phyloP scores from a whole-genome alignment of 1,284 basidiomycete genomes.

The Sporisorium sorghi region DNA sequence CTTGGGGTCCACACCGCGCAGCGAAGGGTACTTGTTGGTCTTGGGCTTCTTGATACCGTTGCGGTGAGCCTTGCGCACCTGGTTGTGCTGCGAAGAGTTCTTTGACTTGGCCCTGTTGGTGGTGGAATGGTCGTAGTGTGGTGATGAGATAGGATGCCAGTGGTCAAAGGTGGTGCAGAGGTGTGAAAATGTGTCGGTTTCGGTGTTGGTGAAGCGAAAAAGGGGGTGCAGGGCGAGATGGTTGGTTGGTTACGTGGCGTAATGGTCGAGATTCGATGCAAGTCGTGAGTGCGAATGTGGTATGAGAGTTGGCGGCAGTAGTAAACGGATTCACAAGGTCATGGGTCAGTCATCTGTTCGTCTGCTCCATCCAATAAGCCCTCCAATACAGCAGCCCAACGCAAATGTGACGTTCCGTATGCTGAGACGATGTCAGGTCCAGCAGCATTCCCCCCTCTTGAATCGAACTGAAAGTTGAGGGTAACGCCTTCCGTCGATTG shows the following conservation, averaged over 20 bases:
- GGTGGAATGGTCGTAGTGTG: background rate
- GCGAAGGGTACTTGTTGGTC: conserved; percentile 81
- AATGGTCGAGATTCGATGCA: conserved; percentile 1
- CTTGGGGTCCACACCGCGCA: conserved; percentile 92
- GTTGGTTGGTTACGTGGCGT: background rate
- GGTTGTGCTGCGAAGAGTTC: conserved; percentile 68
- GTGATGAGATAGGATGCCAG: background rate
- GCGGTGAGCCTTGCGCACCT: conserved; percentile 88
- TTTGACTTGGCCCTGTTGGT: conserved; percentile 65
- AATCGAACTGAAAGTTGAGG: no score
- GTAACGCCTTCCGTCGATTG: no score
- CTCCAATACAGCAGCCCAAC: background rate
- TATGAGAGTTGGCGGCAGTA: background rate
- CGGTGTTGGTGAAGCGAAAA: background rate
- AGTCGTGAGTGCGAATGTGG: background rate
- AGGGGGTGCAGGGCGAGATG: background rate
- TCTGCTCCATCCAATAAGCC: background rate
- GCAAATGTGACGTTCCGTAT: background rate
- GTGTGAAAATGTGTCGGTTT: background rate
- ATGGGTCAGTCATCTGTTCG: conserved; percentile 10
- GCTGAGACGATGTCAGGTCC: background rate
- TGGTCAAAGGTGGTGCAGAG: background rate
- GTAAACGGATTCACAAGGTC: background rate
- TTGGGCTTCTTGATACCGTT: conserved; percentile 76
- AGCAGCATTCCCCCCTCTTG: background rate